Percentiles rank a stretch among this genome's conserved stretches.
phyloP scores from a whole-genome alignment of 441 rosid species.

The Croton setiger region DNA sequence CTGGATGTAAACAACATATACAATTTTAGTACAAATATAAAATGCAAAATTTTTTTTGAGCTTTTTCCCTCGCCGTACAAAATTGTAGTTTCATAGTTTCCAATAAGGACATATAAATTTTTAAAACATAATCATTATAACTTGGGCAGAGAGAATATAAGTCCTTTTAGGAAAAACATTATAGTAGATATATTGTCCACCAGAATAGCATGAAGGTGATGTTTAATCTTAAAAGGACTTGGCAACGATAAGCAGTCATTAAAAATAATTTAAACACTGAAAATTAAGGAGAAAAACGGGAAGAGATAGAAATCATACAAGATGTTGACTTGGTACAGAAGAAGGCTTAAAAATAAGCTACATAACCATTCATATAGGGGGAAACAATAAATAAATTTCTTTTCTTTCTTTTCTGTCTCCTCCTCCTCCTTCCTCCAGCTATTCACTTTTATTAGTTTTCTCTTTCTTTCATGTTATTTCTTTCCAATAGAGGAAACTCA shows the following conservation, averaged over 20 bases:
- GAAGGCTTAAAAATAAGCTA: too few relatives aligned
- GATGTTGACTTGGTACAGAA: too few relatives aligned
- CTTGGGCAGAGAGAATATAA: not conserved
- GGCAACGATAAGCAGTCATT: not conserved
- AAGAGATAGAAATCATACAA: too few relatives aligned
- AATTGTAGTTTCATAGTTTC: not conserved
- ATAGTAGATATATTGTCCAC: not conserved
- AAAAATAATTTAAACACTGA: not conserved
- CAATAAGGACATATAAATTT: not conserved
- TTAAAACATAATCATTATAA: not conserved
- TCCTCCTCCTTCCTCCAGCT: not conserved
- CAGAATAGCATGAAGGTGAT: not conserved
- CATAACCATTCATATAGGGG: too few relatives aligned
- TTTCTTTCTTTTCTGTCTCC: slow-evolving; percentile 16
- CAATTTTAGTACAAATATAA: not conserved
- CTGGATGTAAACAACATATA: not conserved
- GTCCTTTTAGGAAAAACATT: not conserved
- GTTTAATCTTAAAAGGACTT: not conserved
- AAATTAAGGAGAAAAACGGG: not conserved
- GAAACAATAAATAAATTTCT: too few relatives aligned
- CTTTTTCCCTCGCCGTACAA: not conserved
- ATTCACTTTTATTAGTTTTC: slow-evolving; percentile 1
- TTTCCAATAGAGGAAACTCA: slow-evolving; percentile 61
- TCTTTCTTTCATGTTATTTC: not conserved
- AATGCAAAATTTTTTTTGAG: not conserved